A percentile compares a stretch with the other conserved stretches of the same genome.
Evolutionary conservation across 2,329 filamentous ascomycete genomes (phyloP).

Genomic region (Claviceps lovelessii): DNA sequence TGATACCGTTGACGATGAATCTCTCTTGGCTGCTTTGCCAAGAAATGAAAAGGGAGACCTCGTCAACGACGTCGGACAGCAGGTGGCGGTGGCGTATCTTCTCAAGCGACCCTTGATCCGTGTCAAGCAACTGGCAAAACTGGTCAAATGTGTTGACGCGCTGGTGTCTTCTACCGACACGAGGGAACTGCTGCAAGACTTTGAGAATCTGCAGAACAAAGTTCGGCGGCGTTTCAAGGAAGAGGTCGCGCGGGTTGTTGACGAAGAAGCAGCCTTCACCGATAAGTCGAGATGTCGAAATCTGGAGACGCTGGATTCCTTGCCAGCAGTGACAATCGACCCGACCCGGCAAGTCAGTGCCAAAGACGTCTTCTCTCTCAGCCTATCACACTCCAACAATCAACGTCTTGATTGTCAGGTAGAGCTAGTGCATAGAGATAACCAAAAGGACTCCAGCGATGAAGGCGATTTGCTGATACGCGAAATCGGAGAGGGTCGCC

Average conservation of each 20-base stretch:
- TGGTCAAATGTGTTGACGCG: slow-evolving; percentile 55
- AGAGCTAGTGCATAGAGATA: slow-evolving; percentile 76
- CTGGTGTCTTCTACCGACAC: slow-evolving; percentile 35
- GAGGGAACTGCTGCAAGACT: slow-evolving; percentile 31
- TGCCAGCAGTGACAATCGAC: slow-evolving; percentile 59
- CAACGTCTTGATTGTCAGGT: slow-evolving; percentile 81
- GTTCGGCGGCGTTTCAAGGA: slow-evolving; percentile 53
- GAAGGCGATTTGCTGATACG: slow-evolving; percentile 82
- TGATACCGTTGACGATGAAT: slow-evolving; percentile 42
- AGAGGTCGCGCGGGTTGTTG: slow-evolving; percentile 56
- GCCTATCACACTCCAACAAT: slow-evolving; percentile 74
- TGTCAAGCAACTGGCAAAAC: slow-evolving; percentile 74
- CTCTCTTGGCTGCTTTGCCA: slow-evolving; percentile 43
- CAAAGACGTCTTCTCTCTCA: slow-evolving; percentile 78
- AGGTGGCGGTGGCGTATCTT: slow-evolving; percentile 86
- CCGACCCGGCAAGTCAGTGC: slow-evolving; percentile 70
- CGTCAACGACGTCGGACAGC: slow-evolving; percentile 62
- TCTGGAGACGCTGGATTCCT: slow-evolving; percentile 57
- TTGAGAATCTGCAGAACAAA: slow-evolving; percentile 60
- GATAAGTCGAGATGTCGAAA: slow-evolving; percentile 72
- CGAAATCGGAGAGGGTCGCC: slow-evolving; percentile 63
- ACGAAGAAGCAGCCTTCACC: slow-evolving; percentile 74
- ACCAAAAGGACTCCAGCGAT: slow-evolving; percentile 48
- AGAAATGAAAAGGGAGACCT: slow-evolving; percentile 52
- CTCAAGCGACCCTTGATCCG: slow-evolving; percentile 79